Evolutionary conservation across 305 asterid species (phyloP).

Genomic region (Rubia peregrina): DNA sequence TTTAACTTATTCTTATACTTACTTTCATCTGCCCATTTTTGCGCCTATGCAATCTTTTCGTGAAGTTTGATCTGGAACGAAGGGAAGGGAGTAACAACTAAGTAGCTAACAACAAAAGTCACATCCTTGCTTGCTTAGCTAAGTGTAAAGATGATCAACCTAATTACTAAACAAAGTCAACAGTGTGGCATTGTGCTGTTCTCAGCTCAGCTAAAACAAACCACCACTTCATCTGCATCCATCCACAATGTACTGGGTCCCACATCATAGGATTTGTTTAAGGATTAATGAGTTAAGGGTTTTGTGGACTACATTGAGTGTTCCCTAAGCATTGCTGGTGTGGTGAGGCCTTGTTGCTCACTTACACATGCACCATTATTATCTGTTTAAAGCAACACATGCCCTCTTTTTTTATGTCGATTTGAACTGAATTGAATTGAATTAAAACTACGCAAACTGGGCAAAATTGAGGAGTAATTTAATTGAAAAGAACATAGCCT

Average conservation of each 20-base stretch:
- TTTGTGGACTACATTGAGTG: slow-evolving; percentile 31
- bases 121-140: slow-evolving; percentile 16
- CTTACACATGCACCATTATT: slow-evolving; percentile 43
- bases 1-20: no score
- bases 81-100: no score
- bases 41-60: no score
- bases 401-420: slow-evolving; percentile 16
- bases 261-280: slow-evolving; percentile 19
- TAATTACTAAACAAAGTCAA: slow-evolving; percentile 15
- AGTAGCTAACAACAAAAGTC: slow-evolving; percentile 9
- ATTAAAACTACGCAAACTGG: no score
- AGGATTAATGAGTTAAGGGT: background rate
- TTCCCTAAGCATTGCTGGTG: slow-evolving; percentile 40
- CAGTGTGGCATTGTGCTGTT: slow-evolving; percentile 6
- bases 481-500: background rate
- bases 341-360: slow-evolving; percentile 39
- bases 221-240: slow-evolving; percentile 14
- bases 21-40: no score
- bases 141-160: slow-evolving; percentile 11
- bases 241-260: slow-evolving; percentile 26
- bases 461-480: no score
- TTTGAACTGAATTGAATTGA: background rate
- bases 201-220: slow-evolving; percentile 17
- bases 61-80: no score
- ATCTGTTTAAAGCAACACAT: slow-evolving; percentile 36